phyloP scores from a whole-genome alignment of 805 yeast genomes.

The Yamadazyma ubonensis region DNA sequence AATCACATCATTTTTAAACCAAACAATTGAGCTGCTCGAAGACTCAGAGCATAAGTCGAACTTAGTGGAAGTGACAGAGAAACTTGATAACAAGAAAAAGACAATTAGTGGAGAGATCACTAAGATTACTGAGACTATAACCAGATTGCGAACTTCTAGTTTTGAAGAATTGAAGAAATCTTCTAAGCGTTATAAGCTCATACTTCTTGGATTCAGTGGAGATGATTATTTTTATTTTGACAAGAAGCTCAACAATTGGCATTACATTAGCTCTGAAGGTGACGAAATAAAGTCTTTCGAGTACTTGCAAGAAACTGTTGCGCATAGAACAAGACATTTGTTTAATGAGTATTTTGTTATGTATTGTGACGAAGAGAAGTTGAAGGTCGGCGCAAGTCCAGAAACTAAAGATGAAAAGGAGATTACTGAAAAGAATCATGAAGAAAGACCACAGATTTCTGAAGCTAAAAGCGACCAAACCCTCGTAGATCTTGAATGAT shows the following conservation, averaged over 20 bases:
- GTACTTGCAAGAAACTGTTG: constrained; percentile 2
- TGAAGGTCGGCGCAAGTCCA: neutral
- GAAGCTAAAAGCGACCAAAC: constrained; percentile 3
- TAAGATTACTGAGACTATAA: constrained; percentile 11
- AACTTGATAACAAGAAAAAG: constrained; percentile 18
- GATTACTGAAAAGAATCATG: neutral
- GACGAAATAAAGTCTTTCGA: constrained; percentile 10
- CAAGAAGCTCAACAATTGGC: constrained; percentile 12
- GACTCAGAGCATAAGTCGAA: constrained; percentile 9
- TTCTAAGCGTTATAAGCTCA: constrained; percentile 21
- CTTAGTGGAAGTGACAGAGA: constrained; percentile 22
- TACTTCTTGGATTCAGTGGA: constrained; percentile 34
- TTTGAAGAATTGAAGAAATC: constrained; percentile 5
- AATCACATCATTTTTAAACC: constrained; percentile 26
- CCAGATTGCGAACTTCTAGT: constrained; percentile 12
- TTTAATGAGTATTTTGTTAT: constrained; percentile 6
- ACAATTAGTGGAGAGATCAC: constrained; percentile 21
- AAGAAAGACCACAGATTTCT: neutral
- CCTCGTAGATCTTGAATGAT: constrained; percentile 4
- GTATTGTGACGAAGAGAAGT: constrained; percentile 11
- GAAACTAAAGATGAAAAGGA: neutral
- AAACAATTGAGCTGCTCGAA: constrained; percentile 19
- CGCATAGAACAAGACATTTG: constrained; percentile 1
- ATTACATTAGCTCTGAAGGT: constrained; percentile 8
- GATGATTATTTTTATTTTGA: constrained; percentile 27